These are phyloP conservation scores for Arabidopsis arenosa DNA, from an alignment of 345 rosid species.

Conservation along the genomic window DNA sequence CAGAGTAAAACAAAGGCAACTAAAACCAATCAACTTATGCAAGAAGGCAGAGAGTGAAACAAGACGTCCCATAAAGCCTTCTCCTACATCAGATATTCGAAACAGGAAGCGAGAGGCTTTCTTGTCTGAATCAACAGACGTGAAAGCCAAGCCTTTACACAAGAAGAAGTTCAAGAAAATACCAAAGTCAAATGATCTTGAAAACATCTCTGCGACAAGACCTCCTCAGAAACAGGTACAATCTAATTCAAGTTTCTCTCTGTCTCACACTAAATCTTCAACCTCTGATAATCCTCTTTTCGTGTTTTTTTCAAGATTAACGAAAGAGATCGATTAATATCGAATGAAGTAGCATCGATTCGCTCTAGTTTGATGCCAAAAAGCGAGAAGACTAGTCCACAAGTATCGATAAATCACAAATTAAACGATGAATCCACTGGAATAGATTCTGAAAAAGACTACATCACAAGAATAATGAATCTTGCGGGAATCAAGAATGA, in stretches of 20 bases:
- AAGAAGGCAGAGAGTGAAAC: conserved; percentile 44
- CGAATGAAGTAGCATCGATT: conserved; percentile 55
- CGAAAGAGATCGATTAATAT: conserved; percentile 46
- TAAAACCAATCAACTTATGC: conserved; percentile 44
- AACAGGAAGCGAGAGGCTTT: conserved; percentile 62
- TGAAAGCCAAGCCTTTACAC: conserved; percentile 48
- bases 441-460: conserved; percentile 50
- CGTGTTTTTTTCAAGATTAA: background rate
- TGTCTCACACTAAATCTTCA: background rate
- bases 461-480: conserved; percentile 53
- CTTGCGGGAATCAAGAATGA: conserved; percentile 51
- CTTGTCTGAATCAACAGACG: conserved; percentile 49
- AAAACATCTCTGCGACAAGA: conserved; percentile 46
- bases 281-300: background rate
- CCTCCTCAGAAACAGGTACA: conserved; percentile 64
- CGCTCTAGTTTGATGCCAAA: conserved; percentile 50
- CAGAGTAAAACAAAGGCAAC: conserved; percentile 29
- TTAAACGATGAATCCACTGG: conserved; percentile 32
- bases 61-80: conserved; percentile 48
- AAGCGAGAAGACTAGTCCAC: conserved; percentile 39
- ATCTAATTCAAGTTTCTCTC: background rate
- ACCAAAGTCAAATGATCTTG: conserved; percentile 10
- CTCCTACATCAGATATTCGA: conserved; percentile 48
- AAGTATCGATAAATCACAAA: conserved; percentile 39
- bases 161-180: conserved; percentile 55